A percentile compares a stretch with the other conserved stretches of the same genome.
phyloP scores from a whole-genome alignment of 1,284 basidiomycete species.

The Leccinum ponderosum region DNA sequence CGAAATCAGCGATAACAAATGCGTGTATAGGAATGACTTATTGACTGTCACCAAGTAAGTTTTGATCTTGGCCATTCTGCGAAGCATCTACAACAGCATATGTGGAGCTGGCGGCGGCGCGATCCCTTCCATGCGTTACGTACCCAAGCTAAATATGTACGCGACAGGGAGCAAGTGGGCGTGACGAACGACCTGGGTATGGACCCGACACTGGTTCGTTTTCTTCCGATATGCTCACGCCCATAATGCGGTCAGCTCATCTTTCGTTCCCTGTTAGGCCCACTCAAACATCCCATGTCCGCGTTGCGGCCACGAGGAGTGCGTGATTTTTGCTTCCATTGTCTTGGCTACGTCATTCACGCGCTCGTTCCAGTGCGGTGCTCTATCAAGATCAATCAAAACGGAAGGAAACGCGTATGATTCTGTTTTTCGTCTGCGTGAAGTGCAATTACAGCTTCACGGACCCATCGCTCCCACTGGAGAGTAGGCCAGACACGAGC shows the following conservation, averaged over 20 bases:
- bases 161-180: conserved; percentile 84
- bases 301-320: conserved; percentile 73
- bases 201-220: conserved; percentile 86
- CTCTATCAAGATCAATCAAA: conserved; percentile 95
- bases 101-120: conserved; percentile 12
- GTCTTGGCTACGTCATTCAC: conserved; percentile 7
- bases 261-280: conserved; percentile 44
- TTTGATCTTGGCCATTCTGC: neutral
- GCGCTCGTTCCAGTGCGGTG: conserved; percentile 64
- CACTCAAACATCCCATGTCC: conserved; percentile 75
- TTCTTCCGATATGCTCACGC: neutral
- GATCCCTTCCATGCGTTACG: neutral
- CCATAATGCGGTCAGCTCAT: neutral
- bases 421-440: conserved; percentile 90
- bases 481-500: conserved; percentile 29
- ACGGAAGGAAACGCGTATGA: conserved; percentile 89
- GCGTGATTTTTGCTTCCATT: conserved; percentile 30
- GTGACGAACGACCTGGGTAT: conserved; percentile 88
- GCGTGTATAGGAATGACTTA: conserved; percentile 94
- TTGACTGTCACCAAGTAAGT: conserved; percentile 91
- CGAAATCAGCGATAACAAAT: conserved; percentile 84
- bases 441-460: conserved; percentile 79
- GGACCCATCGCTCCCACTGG: conserved; percentile 58
- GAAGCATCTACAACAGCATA: neutral
- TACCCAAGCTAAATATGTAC: conserved; percentile 2